Percentiles rank a stretch among this genome's conserved stretches.
Conservation (phyloP, 768 basidiomycete genomes). For the Auricularia cornea region DNA sequence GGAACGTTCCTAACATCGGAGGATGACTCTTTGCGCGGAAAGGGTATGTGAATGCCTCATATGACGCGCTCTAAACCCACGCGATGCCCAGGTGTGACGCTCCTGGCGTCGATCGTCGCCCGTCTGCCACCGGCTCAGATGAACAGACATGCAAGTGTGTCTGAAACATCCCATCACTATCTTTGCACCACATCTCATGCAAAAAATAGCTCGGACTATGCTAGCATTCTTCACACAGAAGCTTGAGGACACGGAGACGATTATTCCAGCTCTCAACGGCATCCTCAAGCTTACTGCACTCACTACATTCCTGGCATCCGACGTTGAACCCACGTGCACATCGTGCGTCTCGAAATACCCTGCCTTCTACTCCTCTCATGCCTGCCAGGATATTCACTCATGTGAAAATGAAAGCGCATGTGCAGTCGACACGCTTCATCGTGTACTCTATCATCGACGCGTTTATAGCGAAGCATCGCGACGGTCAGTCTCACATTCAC, state of each 20-base stretch:
- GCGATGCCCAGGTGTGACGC: conserved; percentile 60
- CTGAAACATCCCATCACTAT: not conserved
- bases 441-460: conserved; percentile 78
- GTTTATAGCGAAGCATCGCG: conserved; percentile 61
- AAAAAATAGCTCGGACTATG: conserved; percentile 63
- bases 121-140: conserved; percentile 53
- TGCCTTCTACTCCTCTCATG: not conserved
- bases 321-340: conserved; percentile 50
- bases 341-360: conserved; percentile 44
- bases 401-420: conserved; percentile 73
- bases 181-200: not conserved
- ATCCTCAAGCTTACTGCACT: conserved; percentile 56
- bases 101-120: conserved; percentile 66
- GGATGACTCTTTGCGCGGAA: conserved; percentile 65
- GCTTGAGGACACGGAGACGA: conserved; percentile 75
- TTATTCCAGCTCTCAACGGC: conserved; percentile 75
- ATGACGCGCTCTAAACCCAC: conserved; percentile 5
- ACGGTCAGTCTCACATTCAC: conserved; percentile 35
- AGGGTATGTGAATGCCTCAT: conserved; percentile 43
- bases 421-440: conserved; percentile 71
- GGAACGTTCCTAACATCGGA: conserved; percentile 85
- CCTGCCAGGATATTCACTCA: conserved; percentile 57
- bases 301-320: conserved; percentile 53
- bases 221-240: conserved; percentile 78
- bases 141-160: conserved; percentile 75